These are phyloP conservation scores for Lodderomyces elongisporus DNA, from an alignment of 1,139 yeast genomes.

Conservation along the genomic window DNA sequence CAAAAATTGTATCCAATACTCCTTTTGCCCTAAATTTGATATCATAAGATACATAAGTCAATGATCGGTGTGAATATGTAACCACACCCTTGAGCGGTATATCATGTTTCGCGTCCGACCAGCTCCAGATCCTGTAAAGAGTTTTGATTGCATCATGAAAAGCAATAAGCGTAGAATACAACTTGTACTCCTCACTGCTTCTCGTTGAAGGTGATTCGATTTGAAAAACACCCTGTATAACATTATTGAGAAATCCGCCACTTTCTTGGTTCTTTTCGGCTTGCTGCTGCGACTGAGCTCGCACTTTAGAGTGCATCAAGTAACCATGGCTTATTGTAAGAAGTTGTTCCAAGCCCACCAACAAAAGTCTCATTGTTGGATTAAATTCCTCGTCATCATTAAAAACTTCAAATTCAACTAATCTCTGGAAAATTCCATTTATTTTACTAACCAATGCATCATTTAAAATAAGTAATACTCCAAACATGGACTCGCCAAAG, in stretches of 20 bases:
- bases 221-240: conserved; percentile 82
- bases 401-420: conserved; percentile 13
- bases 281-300: conserved; percentile 7
- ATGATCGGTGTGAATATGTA: conserved; percentile 30
- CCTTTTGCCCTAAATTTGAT: conserved; percentile 69
- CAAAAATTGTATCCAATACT: conserved; percentile 63
- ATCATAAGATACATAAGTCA: conserved; percentile 59
- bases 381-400: conserved; percentile 32
- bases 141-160: conserved; percentile 56
- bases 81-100: conserved; percentile 5
- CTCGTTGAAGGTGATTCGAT: conserved; percentile 65
- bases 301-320: conserved; percentile 24
- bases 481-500: conserved; percentile 48
- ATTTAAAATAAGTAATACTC: conserved; percentile 45
- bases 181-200: conserved; percentile 49
- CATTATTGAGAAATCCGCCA: conserved; percentile 66
- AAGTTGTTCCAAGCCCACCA: conserved; percentile 65
- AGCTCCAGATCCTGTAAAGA: conserved; percentile 64
- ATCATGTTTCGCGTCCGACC: conserved; percentile 54
- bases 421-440: conserved; percentile 27
- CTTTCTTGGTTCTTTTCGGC: conserved; percentile 6
- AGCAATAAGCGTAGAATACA: conserved; percentile 54
- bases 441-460: conserved; percentile 48
- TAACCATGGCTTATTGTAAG: conserved; percentile 60
- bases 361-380: conserved; percentile 45